These are phyloP conservation scores for Penicillium crystallinum DNA, from an alignment of 495 filamentous ascomycete genomes.

Conservation along the genomic window DNA sequence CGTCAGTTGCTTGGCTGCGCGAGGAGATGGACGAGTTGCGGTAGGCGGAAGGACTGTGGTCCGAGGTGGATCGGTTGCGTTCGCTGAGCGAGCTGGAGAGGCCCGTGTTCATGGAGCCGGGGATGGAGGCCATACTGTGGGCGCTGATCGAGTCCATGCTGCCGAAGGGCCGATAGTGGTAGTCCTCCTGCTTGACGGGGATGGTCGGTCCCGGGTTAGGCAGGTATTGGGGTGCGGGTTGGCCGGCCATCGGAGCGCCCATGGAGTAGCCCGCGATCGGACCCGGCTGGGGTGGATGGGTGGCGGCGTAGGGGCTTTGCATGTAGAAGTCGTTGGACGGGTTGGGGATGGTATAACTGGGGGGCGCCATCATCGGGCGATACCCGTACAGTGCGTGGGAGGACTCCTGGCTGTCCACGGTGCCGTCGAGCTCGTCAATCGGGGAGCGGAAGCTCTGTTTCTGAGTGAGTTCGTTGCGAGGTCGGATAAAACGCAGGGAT, in stretches of 20 bases:
- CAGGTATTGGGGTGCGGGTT: conserved; percentile 35
- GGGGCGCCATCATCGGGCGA: conserved; percentile 36
- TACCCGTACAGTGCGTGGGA: conserved; percentile 38
- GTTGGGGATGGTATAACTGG: conserved; percentile 34
- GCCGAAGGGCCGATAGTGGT: conserved; percentile 31
- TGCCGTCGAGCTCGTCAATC: conserved; percentile 54
- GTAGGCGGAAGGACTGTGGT: conserved; percentile 39
- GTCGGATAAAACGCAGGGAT: conserved; percentile 48
- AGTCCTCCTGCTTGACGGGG: conserved; percentile 36
- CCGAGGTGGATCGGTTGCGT: conserved; percentile 38
- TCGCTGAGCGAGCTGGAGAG: conserved; percentile 34
- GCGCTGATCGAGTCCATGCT: conserved; percentile 32
- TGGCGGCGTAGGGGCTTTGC: conserved; percentile 32
- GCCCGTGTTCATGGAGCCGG: conserved; percentile 25
- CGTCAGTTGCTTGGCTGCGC: conserved; percentile 38
- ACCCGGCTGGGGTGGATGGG: conserved; percentile 33
- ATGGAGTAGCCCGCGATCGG: conserved; percentile 36
- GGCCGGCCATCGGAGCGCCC: conserved; percentile 28
- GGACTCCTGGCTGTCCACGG: conserved; percentile 36
- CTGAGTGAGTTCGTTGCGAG: conserved; percentile 54
- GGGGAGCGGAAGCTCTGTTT: conserved; percentile 68
- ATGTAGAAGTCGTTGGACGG: conserved; percentile 38
- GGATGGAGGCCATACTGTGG: conserved; percentile 36
- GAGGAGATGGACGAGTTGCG: conserved; percentile 43
- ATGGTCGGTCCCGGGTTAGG: conserved; percentile 29